Base-by-base conservation (phyloP, 257 asterid species). In the Fraxinus excelsior region DNA sequence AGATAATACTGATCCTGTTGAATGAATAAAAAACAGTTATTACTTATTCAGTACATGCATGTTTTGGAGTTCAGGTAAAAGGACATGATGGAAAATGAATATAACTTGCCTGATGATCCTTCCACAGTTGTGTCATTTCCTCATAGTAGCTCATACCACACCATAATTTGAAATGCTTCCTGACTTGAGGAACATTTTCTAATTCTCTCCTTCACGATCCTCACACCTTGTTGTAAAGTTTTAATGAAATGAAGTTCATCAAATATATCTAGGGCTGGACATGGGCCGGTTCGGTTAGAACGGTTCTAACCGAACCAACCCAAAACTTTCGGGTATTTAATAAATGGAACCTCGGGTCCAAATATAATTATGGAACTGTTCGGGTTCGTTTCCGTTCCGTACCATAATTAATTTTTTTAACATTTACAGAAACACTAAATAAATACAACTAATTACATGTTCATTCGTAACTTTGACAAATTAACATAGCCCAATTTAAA, bases 131-230 rank as follows among this genome's bases (percentile, higher is more conserved):
- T 8, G 77, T 82, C 94, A 88, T 89, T 76, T 92, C 96, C 80
- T 88, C 92, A 73, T 93, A 95, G 81, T 95, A 93, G 85, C 97
- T 79, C 84, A 86, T 70, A 80, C 96, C 79, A 76, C 92, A 82
- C 99, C 99, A 95, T 40, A 92, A 89, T 21, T 94, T 86, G 79
- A 93, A 93, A 84, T 93, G 99, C 86, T 95, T 93, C 88, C 99
- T 91, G 70, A 92, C 96, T 78, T 96, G 92, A 77, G 96, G 93
- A 73, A 80, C 72, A 76, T 96, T 84, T 88, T 93, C 90, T 71
- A 95, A 4, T 76, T 89, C 97, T 87, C 85, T 88, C 96, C 82
- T 85, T 89, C 82, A 91, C 77, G 81, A 95, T 84, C 82, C 88
- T 90, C 76, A 93, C 91, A 71, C 93, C 99, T 79, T 79, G 90